Evolutionary conservation across 768 basidiomycete genomes (phyloP).

Genomic region (Tricholoma flavovirens): DNA sequence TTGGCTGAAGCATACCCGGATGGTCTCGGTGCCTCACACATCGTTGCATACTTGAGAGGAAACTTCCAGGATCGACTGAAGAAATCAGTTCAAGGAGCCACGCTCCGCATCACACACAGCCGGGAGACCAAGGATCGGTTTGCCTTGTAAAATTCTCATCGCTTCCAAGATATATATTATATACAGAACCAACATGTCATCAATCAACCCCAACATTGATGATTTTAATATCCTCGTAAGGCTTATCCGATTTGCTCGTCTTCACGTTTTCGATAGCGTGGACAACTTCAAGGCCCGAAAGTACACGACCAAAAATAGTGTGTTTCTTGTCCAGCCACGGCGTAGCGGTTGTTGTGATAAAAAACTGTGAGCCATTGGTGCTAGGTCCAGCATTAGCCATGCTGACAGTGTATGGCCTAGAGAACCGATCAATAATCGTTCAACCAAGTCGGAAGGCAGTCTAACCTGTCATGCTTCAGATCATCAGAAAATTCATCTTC

Average conservation of each 20-base stretch:
- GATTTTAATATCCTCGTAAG: conserved; percentile 92
- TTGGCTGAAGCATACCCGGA: conserved; percentile 17
- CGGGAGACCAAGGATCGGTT: conserved; percentile 40
- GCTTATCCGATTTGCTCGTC: conserved; percentile 79
- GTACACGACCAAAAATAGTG: conserved; percentile 88
- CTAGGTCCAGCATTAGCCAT: conserved; percentile 91
- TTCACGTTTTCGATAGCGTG: conserved; percentile 91
- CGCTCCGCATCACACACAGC: conserved; percentile 26
- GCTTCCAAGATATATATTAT: background rate
- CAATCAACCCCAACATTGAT: conserved; percentile 72
- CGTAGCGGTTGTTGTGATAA: conserved; percentile 92
- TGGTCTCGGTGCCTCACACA: conserved; percentile 13
- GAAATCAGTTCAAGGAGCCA: conserved; percentile 14
- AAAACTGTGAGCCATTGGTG: conserved; percentile 97
- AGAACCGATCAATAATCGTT: background rate
- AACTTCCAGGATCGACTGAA: conserved; percentile 30
- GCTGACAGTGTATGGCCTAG: conserved; percentile 88
- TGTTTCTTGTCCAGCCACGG: conserved; percentile 92
- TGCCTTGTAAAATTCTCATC: conserved; percentile 28
- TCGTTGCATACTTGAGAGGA: conserved; percentile 26
- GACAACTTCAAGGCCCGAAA: conserved; percentile 83
- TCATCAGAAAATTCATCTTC: conserved; percentile 93
- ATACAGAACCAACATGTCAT: conserved; percentile 8
- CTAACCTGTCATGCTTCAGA: conserved; percentile 81
- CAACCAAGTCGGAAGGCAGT: conserved; percentile 2